Evolutionary conservation across 371 early-diverging fungal genomes (phyloP).

Genomic region (Smittium culicis): DNA sequence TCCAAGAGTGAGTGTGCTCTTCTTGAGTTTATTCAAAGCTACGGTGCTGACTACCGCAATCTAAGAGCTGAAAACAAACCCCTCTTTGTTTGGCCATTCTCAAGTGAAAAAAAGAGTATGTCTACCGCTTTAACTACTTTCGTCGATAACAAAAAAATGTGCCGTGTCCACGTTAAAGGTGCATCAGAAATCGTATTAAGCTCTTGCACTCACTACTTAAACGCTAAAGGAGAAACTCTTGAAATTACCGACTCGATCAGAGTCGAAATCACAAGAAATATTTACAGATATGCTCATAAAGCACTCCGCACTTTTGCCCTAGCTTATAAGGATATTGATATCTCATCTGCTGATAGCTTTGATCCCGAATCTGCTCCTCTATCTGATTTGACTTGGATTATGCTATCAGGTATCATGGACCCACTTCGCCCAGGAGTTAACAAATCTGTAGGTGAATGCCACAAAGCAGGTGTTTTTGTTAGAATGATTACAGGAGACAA

Average conservation of each 20-base stretch:
- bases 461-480: constrained; percentile 81
- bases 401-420: constrained; percentile 84
- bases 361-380: constrained; percentile 36
- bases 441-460: constrained; percentile 63
- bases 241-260: constrained; percentile 37
- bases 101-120: constrained; percentile 74
- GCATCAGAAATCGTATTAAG: constrained; percentile 72
- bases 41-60: constrained; percentile 45
- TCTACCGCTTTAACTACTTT: constrained; percentile 36
- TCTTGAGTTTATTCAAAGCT: constrained; percentile 48
- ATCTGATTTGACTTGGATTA: constrained; percentile 50
- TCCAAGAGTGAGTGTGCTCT: constrained; percentile 90
- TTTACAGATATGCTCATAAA: constrained; percentile 59
- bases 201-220: constrained; percentile 43
- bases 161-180: constrained; percentile 58
- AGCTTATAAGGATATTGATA: constrained; percentile 53
- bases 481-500: constrained; percentile 97
- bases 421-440: constrained; percentile 79
- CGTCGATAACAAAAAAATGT: constrained; percentile 26
- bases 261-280: constrained; percentile 38
- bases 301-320: constrained; percentile 81
- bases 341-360: constrained; percentile 30
- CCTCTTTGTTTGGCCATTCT: constrained; percentile 56
- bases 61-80: constrained; percentile 43
- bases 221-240: constrained; percentile 37